Base-by-base conservation (phyloP, 1,284 basidiomycete species). In the Clitocybe nebularis region DNA sequence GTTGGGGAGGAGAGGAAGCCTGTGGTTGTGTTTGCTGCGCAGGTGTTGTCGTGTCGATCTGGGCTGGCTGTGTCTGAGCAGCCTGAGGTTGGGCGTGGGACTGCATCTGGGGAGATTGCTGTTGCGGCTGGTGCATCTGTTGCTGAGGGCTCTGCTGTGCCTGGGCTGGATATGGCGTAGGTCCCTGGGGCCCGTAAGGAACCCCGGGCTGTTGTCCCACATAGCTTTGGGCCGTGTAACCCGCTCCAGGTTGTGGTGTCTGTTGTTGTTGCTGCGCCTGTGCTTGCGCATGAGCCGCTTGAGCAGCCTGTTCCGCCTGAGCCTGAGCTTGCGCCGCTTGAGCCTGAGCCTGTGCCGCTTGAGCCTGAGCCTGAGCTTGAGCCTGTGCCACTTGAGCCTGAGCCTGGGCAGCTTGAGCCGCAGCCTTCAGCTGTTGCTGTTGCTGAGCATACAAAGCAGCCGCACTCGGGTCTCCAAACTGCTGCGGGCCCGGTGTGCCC, bases 311-410 rank as follows among this genome's bases (percentile, higher is more conserved):
- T 5, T 33, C 36, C 3, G 29, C 38, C 25, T 47, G 44, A 4
- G 30, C 44, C 29, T 44, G 48, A 8, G 11, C 20, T 32, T 41
- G 46, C 6, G 24, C 43, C 25, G n/a, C n/a, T n/a, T n/a, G n/a
- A n/a, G n/a, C n/a, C n/a, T 47, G 46, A 13, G 44, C 41, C 35
- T 50, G 50, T 3, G 44, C 41, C 10, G 46, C 47, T 36, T 52
- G 43, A 32, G 40, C 36, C 29, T 53, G 49, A 4, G 25, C 26
- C 33, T 51, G 49, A n/a, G 25, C 24, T 29, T 47, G 50, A 22
- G 50, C 47, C 39, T 59, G 62, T 45, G n/a, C n/a, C n/a, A n/a
- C n/a, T n/a, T n/a, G n/a, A n/a, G n/a, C 34, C 23, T 45, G 46
- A 13, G 44, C 41, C 35, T 50, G 50, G 4, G 44, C 41, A n/a